A percentile compares a stretch with the other conserved stretches of the same genome.
These are phyloP conservation scores for Tetrahymena elliotti DNA, from an alignment of 73 alveolate genomes.

Conservation along the genomic window DNA sequence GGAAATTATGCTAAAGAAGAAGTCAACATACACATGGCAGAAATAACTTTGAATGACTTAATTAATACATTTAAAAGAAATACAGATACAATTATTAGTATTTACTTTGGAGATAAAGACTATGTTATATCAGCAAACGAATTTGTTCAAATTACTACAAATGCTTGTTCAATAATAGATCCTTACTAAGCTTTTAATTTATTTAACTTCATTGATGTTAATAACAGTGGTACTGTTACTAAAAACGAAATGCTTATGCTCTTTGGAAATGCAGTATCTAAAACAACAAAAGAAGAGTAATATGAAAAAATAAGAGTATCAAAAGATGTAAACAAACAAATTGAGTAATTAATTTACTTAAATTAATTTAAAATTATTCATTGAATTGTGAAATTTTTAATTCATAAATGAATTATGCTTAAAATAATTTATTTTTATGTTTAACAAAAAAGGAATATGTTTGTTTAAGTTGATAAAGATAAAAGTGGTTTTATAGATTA, in stretches of 20 bases:
- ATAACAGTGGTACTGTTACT: conserved; percentile 11
- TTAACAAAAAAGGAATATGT: not conserved
- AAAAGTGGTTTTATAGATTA: conserved; percentile 14
- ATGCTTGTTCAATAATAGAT: not conserved
- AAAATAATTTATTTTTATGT: no score
- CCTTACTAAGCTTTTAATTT: conserved; percentile 1
- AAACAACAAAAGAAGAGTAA: not conserved
- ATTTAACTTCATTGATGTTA: conserved; percentile 26
- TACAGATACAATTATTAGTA: not conserved
- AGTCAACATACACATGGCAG: not conserved
- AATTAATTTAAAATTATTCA: not conserved
- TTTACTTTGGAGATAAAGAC: not conserved
- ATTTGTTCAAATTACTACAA: not conserved
- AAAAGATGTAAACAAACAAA: conserved; percentile 9
- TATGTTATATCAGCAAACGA: not conserved
- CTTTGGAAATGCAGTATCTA: not conserved
- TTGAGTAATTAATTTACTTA: conserved; percentile 6
- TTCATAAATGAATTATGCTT: no score
- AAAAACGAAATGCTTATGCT: conserved; percentile 24
- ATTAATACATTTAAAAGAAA: not conserved
- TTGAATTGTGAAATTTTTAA: no score
- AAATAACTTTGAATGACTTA: not conserved
- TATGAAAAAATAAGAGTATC: conserved; percentile 12
- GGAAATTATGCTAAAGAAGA: not conserved
- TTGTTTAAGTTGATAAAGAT: conserved; percentile 24